Conservation (phyloP, 1,284 basidiomycete genomes). For the Anthracocystis panici-leucophaei region DNA sequence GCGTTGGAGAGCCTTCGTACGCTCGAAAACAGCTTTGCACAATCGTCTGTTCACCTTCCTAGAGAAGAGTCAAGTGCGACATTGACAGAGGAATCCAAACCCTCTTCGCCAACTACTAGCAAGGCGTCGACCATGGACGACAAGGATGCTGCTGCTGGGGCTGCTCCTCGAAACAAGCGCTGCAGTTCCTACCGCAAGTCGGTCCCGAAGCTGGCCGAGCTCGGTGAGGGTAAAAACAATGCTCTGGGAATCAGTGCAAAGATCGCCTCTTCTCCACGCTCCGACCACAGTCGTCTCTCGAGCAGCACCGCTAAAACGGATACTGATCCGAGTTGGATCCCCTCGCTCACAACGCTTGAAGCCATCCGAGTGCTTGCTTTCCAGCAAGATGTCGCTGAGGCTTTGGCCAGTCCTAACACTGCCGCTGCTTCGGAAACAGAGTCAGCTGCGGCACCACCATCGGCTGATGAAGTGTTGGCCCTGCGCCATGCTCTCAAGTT, state of each 20-base stretch:
- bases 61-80: conserved; percentile 1
- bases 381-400: conserved; percentile 11
- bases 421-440: not conserved
- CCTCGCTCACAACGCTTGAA: conserved; percentile 33
- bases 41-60: conserved; percentile 6
- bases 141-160: not conserved
- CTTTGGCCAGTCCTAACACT: not conserved
- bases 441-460: not conserved
- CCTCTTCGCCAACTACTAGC: conserved; percentile 13
- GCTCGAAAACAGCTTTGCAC: conserved; percentile 22
- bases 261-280: not conserved
- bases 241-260: conserved; percentile 7
- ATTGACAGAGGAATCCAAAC: conserved; percentile 9
- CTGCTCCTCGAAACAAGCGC: conserved; percentile 11
- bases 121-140: not conserved
- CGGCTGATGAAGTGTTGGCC: conserved; percentile 19
- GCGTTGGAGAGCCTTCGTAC: conserved; percentile 32
- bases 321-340: conserved; percentile 30
- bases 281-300: conserved; percentile 6
- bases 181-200: conserved; percentile 37
- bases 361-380: conserved; percentile 44
- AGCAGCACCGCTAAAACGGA: not conserved
- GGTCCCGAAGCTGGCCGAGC: conserved; percentile 25
- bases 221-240: not conserved
- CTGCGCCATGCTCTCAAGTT: conserved; percentile 37